Evolutionary conservation across 2,329 filamentous ascomycete species (phyloP).

Genomic region (Hyphodiscus sp.): DNA sequence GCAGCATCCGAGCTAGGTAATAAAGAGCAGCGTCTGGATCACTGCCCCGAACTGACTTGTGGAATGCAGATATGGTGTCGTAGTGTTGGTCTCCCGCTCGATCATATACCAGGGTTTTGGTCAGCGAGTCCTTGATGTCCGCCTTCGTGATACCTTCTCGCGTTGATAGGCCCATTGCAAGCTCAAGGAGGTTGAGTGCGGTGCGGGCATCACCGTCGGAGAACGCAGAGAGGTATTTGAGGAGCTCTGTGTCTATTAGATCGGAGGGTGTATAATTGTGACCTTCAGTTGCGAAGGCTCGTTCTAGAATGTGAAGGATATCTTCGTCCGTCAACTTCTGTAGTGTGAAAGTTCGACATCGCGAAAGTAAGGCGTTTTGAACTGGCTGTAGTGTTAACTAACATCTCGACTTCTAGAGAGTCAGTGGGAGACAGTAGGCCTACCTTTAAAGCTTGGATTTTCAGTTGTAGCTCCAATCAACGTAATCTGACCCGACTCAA

Average conservation of each 20-base stretch:
- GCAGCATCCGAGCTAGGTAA: conserved; percentile 92
- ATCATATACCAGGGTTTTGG: conserved; percentile 91
- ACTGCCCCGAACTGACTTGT: conserved; percentile 87
- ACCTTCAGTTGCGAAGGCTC: conserved; percentile 63
- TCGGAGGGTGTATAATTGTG: conserved; percentile 34
- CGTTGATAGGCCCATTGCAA: conserved; percentile 71
- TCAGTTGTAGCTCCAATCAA: conserved; percentile 95
- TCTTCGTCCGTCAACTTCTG: conserved; percentile 66
- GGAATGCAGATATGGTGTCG: conserved; percentile 93
- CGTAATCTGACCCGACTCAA: conserved; percentile 84
- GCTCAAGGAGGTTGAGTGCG: conserved; percentile 83
- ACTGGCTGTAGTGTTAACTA: conserved; percentile 36
- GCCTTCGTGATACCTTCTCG: conserved; percentile 62
- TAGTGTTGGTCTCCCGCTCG: conserved; percentile 94
- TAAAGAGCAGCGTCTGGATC: conserved; percentile 86
- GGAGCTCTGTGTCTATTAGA: conserved; percentile 69
- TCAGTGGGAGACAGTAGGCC: not conserved
- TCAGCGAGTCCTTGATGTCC: conserved; percentile 74
- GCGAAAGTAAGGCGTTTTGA: conserved; percentile 76
- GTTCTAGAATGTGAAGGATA: conserved; percentile 64
- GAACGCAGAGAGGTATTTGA: conserved; percentile 78
- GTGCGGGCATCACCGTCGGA: conserved; percentile 90
- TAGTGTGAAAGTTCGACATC: conserved; percentile 87
- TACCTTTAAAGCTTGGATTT: conserved; percentile 80
- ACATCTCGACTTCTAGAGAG: not conserved